Base-by-base conservation (phyloP, 1,284 basidiomycete species). In the Cutaneotrichosporon sp. region DNA sequence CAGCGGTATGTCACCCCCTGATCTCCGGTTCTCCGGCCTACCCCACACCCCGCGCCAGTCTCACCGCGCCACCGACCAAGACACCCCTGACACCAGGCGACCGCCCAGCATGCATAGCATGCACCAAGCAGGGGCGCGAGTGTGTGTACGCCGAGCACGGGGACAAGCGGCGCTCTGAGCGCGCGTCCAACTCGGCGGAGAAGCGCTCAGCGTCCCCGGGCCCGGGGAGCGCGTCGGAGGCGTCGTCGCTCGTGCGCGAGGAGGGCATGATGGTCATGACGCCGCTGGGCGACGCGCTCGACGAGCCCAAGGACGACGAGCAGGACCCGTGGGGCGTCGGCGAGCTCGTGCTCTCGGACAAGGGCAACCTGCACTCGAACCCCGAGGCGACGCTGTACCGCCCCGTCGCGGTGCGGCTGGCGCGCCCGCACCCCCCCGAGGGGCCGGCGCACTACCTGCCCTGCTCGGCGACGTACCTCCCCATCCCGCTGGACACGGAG, bases 101-200 rank as follows among this genome's bases (percentile, higher is more conserved):
- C 47, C 47, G 47, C 2, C 47, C 47, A n/a, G 24, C 27, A n/a
- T 49, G 47, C 47, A 49, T 49, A 7, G 47, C 47, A 49, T 49
- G 47, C 25, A 27, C 24, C 5, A 49, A 49, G 16, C 47, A 49
- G 16, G 47, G 47, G 11, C 47, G 47, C 25, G 47, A 49, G 7
- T 49, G 47, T 9, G 25, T 29, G 9, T 49, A 49, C 27, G 27
- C 47, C 24, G 47, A 49, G 27, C 10, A 27, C 25, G 47, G 47
- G 11, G 47, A 49, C 25, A 49, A 49, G 47, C 25, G 47, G 10
- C 47, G 47, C 27, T 24, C 24, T 3, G 47, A 49, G 25, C 27
- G 29, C 29, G 29, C 29, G 29, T 4, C n/a, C n/a, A n/a, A n/a
- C n/a, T n/a, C 29, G 29, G 29, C 18, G 6, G 10, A 6, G 4